A percentile compares a stretch with the other conserved stretches of the same genome.
Evolutionary conservation across 2,329 filamentous ascomycete genomes (phyloP).

Genomic region (Emmonsiellopsis sp.): DNA sequence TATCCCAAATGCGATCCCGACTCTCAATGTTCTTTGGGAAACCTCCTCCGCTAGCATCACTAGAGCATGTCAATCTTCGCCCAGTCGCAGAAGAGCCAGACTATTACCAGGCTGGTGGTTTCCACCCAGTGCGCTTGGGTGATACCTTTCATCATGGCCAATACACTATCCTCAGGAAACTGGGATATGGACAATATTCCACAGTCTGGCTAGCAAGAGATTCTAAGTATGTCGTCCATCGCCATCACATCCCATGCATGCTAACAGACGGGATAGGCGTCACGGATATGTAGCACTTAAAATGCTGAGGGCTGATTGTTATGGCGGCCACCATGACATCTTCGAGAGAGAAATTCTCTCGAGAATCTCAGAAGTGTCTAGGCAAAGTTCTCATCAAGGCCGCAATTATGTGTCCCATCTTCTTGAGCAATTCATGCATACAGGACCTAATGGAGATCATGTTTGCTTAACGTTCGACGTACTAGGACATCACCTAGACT

Average conservation of each 20-base stretch:
- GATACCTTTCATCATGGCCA: constrained; percentile 88
- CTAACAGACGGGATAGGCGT: constrained; percentile 12
- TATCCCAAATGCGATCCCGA: too few relatives aligned
- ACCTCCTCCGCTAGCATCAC: too few relatives aligned
- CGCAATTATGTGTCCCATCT: constrained; percentile 12
- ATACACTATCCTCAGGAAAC: constrained; percentile 84
- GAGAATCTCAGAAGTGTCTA: constrained; percentile 12
- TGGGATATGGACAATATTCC: constrained; percentile 91
- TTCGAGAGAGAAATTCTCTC: constrained; percentile 15
- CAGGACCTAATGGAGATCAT: constrained; percentile 21
- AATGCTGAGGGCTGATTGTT: constrained; percentile 19
- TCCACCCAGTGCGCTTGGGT: constrained; percentile 79
- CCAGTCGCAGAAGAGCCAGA: constrained; percentile 65
- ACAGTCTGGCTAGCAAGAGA: constrained; percentile 74
- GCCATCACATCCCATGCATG: not conserved
- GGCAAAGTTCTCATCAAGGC: constrained; percentile 14
- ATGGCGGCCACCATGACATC: constrained; percentile 8
- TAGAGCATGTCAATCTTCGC: not conserved
- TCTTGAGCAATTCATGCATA: constrained; percentile 19
- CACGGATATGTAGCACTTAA: constrained; percentile 18
- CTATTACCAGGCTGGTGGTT: constrained; percentile 91
- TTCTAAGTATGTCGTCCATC: constrained; percentile 42
- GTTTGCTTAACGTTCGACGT: constrained; percentile 21
- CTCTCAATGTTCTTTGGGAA: too few relatives aligned
- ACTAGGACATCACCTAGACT: constrained; percentile 17